Percentiles rank a stretch among this genome's conserved stretches.
Conservation (phyloP, 768 basidiomycete species). For the Termitomyces sp. region DNA sequence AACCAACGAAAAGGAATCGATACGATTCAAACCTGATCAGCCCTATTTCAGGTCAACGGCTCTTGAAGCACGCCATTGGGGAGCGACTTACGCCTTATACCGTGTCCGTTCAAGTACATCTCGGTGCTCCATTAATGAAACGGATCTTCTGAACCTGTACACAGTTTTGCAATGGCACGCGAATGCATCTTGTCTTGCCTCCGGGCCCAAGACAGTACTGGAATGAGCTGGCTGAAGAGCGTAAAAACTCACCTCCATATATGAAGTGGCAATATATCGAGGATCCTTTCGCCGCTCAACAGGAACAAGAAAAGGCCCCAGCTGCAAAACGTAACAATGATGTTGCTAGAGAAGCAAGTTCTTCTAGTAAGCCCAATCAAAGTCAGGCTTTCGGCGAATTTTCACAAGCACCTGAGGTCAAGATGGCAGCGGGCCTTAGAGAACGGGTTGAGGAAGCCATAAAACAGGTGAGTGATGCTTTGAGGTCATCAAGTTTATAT, state of each 20-base stretch:
- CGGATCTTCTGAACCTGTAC: constrained; percentile 23
- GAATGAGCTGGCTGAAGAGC: constrained; percentile 69
- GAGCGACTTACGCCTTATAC: constrained; percentile 83
- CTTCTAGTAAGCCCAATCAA: constrained; percentile 17
- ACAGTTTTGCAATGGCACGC: constrained; percentile 74
- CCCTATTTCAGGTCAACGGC: constrained; percentile 63
- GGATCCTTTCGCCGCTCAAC: constrained; percentile 79
- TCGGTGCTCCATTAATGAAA: constrained; percentile 8
- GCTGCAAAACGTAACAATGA: constrained; percentile 42
- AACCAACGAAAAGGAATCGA: constrained; percentile 62
- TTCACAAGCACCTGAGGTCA: constrained; percentile 65
- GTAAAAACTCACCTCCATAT: constrained; percentile 64
- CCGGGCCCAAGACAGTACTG: constrained; percentile 87
- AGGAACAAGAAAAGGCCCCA: constrained; percentile 65
- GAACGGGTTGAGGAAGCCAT: constrained; percentile 81
- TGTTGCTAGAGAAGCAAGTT: constrained; percentile 12
- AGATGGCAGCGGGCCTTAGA: constrained; percentile 73
- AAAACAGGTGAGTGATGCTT: constrained; percentile 52
- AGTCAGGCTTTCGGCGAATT: constrained; percentile 34
- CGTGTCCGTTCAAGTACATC: constrained; percentile 55
- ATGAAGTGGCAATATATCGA: constrained; percentile 84
- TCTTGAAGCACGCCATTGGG: constrained; percentile 88
- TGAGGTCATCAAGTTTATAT: constrained; percentile 1
- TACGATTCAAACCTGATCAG: constrained; percentile 73
- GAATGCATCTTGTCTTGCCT: constrained; percentile 74